Evolutionary conservation across 768 basidiomycete genomes (phyloP), one percentile per base, ranked within the genome.

Genomic region (Kwoniella sp.): DNA sequence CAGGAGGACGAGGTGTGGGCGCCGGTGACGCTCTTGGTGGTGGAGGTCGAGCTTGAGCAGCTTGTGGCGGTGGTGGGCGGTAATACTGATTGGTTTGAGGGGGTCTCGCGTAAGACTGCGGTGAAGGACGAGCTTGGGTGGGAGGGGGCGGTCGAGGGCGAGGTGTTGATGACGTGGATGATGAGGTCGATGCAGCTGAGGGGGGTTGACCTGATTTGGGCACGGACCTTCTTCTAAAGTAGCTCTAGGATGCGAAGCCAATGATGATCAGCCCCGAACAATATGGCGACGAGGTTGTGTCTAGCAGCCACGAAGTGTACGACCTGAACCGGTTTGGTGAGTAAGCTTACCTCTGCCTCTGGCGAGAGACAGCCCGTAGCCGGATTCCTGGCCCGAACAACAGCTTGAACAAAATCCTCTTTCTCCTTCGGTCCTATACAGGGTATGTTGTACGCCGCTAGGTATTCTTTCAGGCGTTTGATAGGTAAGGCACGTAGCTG

Each of bases 381-480:
- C 25, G 75, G 71, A 68, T 76, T 70, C 26, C 73, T 59, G 22
- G 79, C 78, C 51, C 73, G 71, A 7, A 78, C 38, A 2, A 79
- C 72, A 22, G 78, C 73, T 62, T 78, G 76, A 25, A 81, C 78
- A 48, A 79, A 81, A 55, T 81, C 79, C 56, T 81, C 79, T 65
- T 81, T 81, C 68, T 78, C 76, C 25, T 70, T 78, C 53, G 74
- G 78, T 61, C 72, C 76, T 37, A 72, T 53, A 48, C 62, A 70
- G 0, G 57, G 70, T 55, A 74, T 74, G 50, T 73, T 66, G 55
- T 79, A 81, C 22, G 78, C 78, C 23, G 71, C 73, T 1, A 77
- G 65, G 58, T 79, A 81, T 30, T 74, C 72, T 63, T 81, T 77
- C 50, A 81, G 70, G 29, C 79, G 63, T 64, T 81, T 79, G 31